Evolutionary conservation across 139 green algal species (phyloP), one percentile per base, ranked within the genome.

Genomic region (Eudorina sp.): DNA sequence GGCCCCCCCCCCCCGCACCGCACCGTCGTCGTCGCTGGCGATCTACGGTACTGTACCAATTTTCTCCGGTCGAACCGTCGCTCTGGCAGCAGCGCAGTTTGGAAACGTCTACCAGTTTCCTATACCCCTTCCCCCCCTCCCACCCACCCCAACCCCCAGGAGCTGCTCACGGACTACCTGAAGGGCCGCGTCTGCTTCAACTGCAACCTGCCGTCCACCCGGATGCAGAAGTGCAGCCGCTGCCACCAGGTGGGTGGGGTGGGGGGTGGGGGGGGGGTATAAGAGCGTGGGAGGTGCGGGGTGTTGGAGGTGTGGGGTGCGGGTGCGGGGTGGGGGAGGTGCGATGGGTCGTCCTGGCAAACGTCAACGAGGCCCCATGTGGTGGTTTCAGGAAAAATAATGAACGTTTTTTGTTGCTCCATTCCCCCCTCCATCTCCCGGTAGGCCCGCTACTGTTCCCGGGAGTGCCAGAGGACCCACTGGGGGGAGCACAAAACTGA

Each of bases 131-230:
- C 48, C 48, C 48, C 31, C 62, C 62, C 31, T 6, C n/a, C n/a
- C 51, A 14, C 34, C 36, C 53, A 40, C 21, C 25, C 7, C 0
- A 53, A 31, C 77, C 11, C 5, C n/a, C 76, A 84, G 77, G 41
- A 62, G 60, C 45, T 86, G 79, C 40, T 86, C 13, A 86, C 79
- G 27, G 79, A 86, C 79, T 77, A 76, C n/a, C 41, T 86, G 13
- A 86, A 86, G 79, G 79, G 79, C 43, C 58, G 79, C n/a, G 79
- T 86, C 29, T 86, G 79, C 79, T 75, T 64, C 55, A 9, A 60
- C 40, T 86, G 79, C 79, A 76, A 31, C n/a, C 1, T 64, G 60
- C 79, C 79, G 16, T 64, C 40, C 60, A 58, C 29, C 29, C 29
- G 31, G 4, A 86, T 86, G 58, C 43, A 66, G 41, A 31, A 36